Base-by-base conservation (phyloP, 179 eudicot species). In the Spergularia azorica region DNA sequence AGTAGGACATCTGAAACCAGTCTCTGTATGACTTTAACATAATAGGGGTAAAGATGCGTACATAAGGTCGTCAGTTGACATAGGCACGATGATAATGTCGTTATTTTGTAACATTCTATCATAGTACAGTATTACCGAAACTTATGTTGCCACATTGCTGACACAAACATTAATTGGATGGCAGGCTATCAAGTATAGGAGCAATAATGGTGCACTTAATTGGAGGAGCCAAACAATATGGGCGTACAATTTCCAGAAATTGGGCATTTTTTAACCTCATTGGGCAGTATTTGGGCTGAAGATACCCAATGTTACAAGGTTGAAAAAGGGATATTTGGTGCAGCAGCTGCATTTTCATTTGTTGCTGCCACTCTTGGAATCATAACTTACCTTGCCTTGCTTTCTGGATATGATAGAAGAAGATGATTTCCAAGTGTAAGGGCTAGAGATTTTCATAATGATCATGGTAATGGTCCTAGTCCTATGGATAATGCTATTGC, bases 181-280 rank as follows among this genome's bases (percentile, higher is more conserved):
- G 61, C 74, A 76, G 79, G 79, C 48, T 46, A 50, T 67, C 74
- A 76, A 43, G 79, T 36, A 76, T 69, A 17, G 32, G 57, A 48
- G 73, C 73, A 59, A 60, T 76, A 43, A 46, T 76, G 8, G 48
- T 58, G 8, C 67, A 67, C 48, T 26, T 48, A n/a, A 51, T 76
- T 14, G 79, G 66, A 9, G 79, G 79, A 41, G 79, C 79, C 32
- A 67, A 39, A 43, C 79, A 76, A 57, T 67, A 57, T 14, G 79
- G 79, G 79, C 1, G 79, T 76, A 16, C 72, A 41, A 55, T 65
- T 75, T n/a, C 77, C 77, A 2, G 59, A 73, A 6, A 17, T 51
- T 7, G 70, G 70, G 11, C 71, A 66, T 20, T 10, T 67, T 0
- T 58, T 75, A 2, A 51, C 71, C 43, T 76, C 79, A 15, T 57